Evolutionary conservation across 805 yeast genomes (phyloP).

Genomic region (Saccharomyces paradoxus): DNA sequence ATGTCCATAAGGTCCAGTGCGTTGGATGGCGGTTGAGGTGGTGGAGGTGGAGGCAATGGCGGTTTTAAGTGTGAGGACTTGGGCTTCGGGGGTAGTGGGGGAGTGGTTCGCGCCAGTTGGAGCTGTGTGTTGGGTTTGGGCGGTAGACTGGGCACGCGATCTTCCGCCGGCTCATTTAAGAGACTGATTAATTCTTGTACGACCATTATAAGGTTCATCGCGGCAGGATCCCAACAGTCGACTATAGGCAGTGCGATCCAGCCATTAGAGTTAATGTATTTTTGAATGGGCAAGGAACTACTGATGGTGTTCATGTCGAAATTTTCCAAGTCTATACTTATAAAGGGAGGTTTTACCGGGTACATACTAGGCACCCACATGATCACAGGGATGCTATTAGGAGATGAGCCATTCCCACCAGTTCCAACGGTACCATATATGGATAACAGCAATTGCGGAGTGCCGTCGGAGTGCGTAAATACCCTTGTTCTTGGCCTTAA

Average conservation of each 20-base stretch:
- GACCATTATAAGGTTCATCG: constrained; percentile 8
- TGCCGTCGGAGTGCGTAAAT: constrained; percentile 50
- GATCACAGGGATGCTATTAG: constrained; percentile 47
- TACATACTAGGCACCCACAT: constrained; percentile 72
- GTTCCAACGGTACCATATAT: constrained; percentile 42
- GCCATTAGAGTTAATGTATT: constrained; percentile 64
- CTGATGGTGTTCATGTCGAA: constrained; percentile 38
- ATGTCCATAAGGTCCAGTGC: not conserved
- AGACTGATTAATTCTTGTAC: constrained; percentile 6
- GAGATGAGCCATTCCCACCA: not conserved
- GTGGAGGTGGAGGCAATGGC: constrained; percentile 8
- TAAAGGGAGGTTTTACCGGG: constrained; percentile 62
- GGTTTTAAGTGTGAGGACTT: not conserved
- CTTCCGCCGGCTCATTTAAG: not conserved
- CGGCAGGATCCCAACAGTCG: constrained; percentile 43
- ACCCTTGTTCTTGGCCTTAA: constrained; percentile 66
- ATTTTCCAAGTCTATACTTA: constrained; percentile 45
- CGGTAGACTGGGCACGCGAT: not conserved
- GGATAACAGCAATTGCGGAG: constrained; percentile 50
- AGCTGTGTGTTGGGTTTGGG: not conserved
- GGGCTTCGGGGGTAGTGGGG: constrained; percentile 2
- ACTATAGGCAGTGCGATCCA: constrained; percentile 60
- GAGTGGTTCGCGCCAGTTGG: not conserved
- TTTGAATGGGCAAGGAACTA: constrained; percentile 40
- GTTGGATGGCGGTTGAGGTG: constrained; percentile 8